Conservation (phyloP, 2,329 filamentous ascomycete genomes). For the Aureobasidium sp. region DNA sequence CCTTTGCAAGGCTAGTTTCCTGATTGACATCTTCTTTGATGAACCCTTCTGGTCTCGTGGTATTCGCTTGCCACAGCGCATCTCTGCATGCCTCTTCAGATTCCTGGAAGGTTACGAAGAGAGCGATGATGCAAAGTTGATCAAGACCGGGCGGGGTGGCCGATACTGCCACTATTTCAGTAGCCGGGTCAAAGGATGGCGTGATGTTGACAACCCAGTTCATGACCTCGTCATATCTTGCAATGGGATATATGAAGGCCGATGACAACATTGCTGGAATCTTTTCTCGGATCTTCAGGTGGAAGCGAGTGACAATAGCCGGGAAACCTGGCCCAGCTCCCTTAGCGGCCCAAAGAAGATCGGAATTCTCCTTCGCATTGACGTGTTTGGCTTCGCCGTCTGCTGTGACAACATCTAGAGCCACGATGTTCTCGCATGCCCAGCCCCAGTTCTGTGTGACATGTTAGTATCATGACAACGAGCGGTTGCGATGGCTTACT, state of each 20-base stretch:
- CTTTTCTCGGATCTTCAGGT: constrained; percentile 35
- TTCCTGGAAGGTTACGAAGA: constrained; percentile 38
- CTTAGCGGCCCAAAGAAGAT: constrained; percentile 45
- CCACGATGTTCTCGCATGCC: constrained; percentile 43
- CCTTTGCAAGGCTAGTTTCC: constrained; percentile 34
- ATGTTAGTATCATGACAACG: no score
- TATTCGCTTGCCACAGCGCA: constrained; percentile 34
- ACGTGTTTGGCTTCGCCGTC: constrained; percentile 34
- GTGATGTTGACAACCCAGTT: constrained; percentile 38
- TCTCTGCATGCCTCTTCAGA: constrained; percentile 28
- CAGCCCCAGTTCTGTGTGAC: constrained; percentile 46
- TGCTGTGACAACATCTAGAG: constrained; percentile 44
- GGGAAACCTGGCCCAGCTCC: constrained; percentile 47
- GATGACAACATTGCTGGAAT: constrained; percentile 27
- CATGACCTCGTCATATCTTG: constrained; percentile 39
- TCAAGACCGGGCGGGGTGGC: constrained; percentile 25
- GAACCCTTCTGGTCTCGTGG: constrained; percentile 33
- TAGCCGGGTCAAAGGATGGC: constrained; percentile 31
- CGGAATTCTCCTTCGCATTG: constrained; percentile 34
- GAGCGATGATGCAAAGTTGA: constrained; percentile 30
- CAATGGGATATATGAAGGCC: constrained; percentile 43
- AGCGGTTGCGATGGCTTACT: constrained; percentile 24
- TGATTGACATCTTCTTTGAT: constrained; percentile 34
- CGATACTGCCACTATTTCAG: constrained; percentile 37
- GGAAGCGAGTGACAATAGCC: constrained; percentile 45